phyloP scores from a whole-genome alignment of 257 asterid genomes.

The Solanum appendiculatum region DNA sequence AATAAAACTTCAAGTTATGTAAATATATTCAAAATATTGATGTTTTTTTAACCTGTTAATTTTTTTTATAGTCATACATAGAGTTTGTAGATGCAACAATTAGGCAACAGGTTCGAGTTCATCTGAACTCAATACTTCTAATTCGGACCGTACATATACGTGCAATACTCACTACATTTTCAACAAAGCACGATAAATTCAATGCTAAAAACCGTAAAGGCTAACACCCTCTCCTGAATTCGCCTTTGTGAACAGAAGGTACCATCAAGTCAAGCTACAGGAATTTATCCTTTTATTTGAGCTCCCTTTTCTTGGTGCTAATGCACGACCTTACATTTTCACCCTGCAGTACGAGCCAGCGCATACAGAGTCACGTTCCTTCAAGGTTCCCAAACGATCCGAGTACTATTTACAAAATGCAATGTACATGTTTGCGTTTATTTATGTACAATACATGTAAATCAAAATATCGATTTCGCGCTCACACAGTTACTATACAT shows the following conservation, averaged over 20 bases:
- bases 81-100: neutral
- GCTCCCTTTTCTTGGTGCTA: neutral
- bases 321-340: neutral
- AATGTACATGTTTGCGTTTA: neutral
- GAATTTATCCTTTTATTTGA: neutral
- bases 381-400: neutral
- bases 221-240: neutral
- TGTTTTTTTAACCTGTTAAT: fast-evolving
- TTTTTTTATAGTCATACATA: neutral
- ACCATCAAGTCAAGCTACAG: neutral
- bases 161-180: neutral
- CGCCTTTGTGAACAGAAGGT: neutral
- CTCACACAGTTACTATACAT: neutral
- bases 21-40: neutral
- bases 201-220: neutral
- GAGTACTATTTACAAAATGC: neutral
- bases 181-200: neutral
- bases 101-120: fast-evolving
- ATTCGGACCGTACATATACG: neutral
- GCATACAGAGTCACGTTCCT: neutral
- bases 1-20: neutral
- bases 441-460: neutral
- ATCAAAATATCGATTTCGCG: neutral
- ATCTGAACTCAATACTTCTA: neutral
- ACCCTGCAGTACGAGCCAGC: neutral